These are phyloP conservation scores for Pythium chondricola DNA, from an alignment of 352 stramenopile genomes.

Conservation along the genomic window DNA sequence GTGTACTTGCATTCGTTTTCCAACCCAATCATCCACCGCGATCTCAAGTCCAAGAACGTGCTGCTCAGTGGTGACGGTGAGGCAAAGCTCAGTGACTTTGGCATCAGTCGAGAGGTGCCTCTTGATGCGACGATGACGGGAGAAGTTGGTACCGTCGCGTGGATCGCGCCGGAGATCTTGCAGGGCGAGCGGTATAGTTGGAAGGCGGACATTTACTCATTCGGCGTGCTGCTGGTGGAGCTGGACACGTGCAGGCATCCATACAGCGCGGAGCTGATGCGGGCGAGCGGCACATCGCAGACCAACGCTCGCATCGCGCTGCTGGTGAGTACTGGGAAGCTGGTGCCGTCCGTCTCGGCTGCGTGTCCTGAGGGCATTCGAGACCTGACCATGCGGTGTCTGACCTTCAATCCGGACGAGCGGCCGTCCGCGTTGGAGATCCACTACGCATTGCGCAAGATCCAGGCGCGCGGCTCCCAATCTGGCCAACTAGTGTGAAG, in stretches of 20 bases:
- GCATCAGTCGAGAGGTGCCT: slow-evolving; percentile 9
- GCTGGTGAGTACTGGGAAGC: slow-evolving; percentile 14
- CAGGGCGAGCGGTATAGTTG: slow-evolving; percentile 22
- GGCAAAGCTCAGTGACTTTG: slow-evolving; percentile 19
- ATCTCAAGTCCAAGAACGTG: slow-evolving; percentile 22
- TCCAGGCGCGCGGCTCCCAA: neutral
- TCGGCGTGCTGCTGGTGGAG: slow-evolving; percentile 23
- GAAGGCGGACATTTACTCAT: slow-evolving; percentile 27
- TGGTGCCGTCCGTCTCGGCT: slow-evolving; percentile 10
- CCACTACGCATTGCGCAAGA: slow-evolving; percentile 20
- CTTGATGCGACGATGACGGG: slow-evolving; percentile 21
- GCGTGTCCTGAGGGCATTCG: slow-evolving; percentile 12
- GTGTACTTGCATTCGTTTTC: slow-evolving; percentile 27
- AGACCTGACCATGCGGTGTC: slow-evolving; percentile 11
- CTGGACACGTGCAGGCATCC: slow-evolving; percentile 17
- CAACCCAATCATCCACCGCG: slow-evolving; percentile 20
- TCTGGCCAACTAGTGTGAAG: neutral
- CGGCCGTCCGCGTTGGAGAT: slow-evolving; percentile 20
- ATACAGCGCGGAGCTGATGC: slow-evolving; percentile 3
- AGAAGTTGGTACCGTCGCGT: slow-evolving; percentile 20
- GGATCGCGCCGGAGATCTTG: slow-evolving; percentile 23
- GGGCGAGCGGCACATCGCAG: neutral
- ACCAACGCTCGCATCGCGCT: slow-evolving; percentile 20
- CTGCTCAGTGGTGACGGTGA: slow-evolving; percentile 7
- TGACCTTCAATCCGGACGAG: slow-evolving; percentile 12